Percentiles rank a stretch among this genome's conserved stretches.
Conservation (phyloP, 202 grass and related monocot genomes). For the Panicum virgatum region DNA sequence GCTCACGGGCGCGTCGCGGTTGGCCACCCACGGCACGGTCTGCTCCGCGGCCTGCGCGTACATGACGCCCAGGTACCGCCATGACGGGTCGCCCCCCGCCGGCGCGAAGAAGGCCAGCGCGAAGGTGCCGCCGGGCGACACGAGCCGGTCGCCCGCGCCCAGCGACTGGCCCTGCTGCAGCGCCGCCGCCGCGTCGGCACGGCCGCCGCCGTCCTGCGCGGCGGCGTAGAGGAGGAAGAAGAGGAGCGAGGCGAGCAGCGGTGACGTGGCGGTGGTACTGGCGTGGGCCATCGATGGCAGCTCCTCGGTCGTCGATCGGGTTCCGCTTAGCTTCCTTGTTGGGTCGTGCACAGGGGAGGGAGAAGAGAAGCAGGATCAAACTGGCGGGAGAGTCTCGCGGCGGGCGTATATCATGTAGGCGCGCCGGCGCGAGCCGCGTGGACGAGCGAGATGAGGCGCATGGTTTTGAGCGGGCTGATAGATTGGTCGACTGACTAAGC, state of each 20-base stretch:
- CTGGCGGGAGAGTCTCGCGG: neutral
- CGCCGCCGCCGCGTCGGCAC: neutral
- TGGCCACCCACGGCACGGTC: constrained; percentile 76
- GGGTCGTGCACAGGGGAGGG: neutral
- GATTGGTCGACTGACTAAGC: neutral
- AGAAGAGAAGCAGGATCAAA: neutral
- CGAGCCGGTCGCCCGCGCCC: constrained; percentile 25
- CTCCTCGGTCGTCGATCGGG: too few relatives aligned
- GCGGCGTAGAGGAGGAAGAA: neutral
- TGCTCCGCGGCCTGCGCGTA: constrained; percentile 30
- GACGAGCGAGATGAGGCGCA: neutral
- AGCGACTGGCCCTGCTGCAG: constrained; percentile 51
- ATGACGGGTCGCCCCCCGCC: neutral
- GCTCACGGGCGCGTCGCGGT: constrained; percentile 54
- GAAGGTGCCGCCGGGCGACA: constrained; percentile 49
- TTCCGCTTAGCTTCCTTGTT: neutral
- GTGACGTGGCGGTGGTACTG: neutral
- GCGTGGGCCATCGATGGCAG: neutral
- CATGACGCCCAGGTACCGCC: constrained; percentile 59
- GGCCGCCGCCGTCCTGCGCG: neutral
- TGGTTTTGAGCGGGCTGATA: constrained; percentile 24
- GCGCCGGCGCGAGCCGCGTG: constrained; percentile 12
- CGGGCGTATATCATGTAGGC: neutral
- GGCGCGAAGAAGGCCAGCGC: constrained; percentile 55
- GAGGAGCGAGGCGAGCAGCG: constrained; percentile 2